Evolutionary conservation across 129 eudicot species (phyloP).

Genomic region (Sambucus nigra): DNA sequence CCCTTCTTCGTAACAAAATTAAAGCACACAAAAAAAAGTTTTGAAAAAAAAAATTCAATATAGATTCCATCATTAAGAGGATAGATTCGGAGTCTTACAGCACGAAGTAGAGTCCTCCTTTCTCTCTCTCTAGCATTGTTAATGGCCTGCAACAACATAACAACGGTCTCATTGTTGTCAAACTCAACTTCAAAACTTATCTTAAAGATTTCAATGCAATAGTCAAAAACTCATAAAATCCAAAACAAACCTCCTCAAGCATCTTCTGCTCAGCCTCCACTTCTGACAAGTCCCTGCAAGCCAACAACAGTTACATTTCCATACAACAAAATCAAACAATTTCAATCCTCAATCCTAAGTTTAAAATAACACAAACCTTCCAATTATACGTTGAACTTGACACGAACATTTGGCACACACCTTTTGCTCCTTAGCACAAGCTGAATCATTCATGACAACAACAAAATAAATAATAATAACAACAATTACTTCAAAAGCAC

Average conservation of each 20-base stretch:
- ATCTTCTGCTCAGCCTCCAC: constrained; percentile 87
- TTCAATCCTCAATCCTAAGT: not conserved
- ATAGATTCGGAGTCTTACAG: constrained; percentile 40
- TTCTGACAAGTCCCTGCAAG: constrained; percentile 66
- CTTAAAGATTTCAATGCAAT: not conserved
- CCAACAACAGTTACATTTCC: not conserved
- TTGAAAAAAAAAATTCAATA: too few relatives aligned
- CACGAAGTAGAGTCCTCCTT: constrained; percentile 71
- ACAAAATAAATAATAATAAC: not conserved
- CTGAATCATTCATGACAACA: constrained; percentile 26
- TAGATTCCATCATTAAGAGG: too few relatives aligned
- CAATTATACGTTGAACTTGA: constrained; percentile 54
- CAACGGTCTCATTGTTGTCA: not conserved
- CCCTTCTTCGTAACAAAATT: too few relatives aligned
- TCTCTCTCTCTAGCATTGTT: constrained; percentile 96
- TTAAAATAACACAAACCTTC: constrained; percentile 41
- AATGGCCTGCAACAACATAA: constrained; percentile 47
- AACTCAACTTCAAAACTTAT: constrained; percentile 3
- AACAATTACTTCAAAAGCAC: not conserved
- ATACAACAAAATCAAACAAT: not conserved
- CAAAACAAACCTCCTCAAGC: constrained; percentile 63
- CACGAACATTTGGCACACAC: constrained; percentile 92
- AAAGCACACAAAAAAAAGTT: too few relatives aligned
- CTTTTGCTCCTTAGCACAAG: constrained; percentile 83
- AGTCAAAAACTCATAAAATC: not conserved